A percentile compares a stretch with the other conserved stretches of the same genome.
Evolutionary conservation across 306 rosid species (phyloP).

Genomic region (Trifolium repens): DNA sequence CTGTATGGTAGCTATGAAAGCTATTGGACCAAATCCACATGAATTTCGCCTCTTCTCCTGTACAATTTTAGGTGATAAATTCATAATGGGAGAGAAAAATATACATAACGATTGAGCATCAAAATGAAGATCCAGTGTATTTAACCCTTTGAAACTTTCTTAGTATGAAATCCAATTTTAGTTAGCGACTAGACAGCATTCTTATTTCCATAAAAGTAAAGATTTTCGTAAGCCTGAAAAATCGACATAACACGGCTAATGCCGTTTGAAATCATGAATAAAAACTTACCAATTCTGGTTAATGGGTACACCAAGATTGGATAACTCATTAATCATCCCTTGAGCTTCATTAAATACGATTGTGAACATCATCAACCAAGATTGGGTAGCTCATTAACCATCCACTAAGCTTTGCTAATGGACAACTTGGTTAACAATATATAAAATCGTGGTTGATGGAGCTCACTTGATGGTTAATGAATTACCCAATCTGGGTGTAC

Average conservation of each 20-base stretch:
- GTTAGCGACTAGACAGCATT: background rate
- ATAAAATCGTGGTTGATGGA: background rate
- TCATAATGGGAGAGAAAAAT: constrained; percentile 27
- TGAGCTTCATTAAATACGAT: background rate
- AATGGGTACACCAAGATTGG: constrained; percentile 16
- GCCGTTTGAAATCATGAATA: background rate
- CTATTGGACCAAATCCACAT: constrained; percentile 87
- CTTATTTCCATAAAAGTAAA: constrained; percentile 5
- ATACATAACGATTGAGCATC: constrained; percentile 28
- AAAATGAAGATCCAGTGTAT: constrained; percentile 21
- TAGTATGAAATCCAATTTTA: constrained; percentile 34
- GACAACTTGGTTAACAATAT: background rate
- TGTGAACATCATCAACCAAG: background rate
- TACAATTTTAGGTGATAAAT: constrained; percentile 36
- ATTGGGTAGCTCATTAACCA: constrained; percentile 4
- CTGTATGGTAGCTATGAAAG: constrained; percentile 71
- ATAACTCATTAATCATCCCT: background rate
- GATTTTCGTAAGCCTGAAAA: background rate
- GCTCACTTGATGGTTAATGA: background rate
- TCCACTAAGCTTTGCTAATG: background rate
- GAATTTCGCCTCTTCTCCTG: constrained; percentile 71
- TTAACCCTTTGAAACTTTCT: constrained; percentile 5
- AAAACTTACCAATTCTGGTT: background rate
- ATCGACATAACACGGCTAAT: background rate
- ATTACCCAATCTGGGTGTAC: background rate